A percentile compares a stretch with the other conserved stretches of the same genome.
phyloP scores from a whole-genome alignment of 1,139 yeast species.

The Geotrichum candidum region DNA sequence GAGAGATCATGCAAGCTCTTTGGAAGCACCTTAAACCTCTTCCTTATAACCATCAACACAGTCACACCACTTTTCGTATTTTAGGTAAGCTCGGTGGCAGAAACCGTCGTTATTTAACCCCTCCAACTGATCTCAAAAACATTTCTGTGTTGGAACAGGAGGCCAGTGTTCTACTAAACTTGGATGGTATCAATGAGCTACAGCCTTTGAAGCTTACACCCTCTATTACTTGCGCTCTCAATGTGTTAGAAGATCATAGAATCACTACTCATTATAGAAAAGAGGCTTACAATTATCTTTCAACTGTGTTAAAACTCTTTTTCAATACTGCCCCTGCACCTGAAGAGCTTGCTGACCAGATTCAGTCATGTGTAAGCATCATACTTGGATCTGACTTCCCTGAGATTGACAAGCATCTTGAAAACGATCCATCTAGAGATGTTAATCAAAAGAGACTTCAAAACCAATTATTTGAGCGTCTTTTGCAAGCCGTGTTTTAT shows the following conservation, averaged over 20 bases:
- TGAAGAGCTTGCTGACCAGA: slow-evolving; percentile 44
- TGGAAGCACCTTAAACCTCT: slow-evolving; percentile 90
- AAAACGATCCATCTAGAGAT: slow-evolving; percentile 35
- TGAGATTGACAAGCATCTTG: slow-evolving; percentile 29
- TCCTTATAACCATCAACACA: slow-evolving; percentile 85
- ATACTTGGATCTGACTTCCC: slow-evolving; percentile 45
- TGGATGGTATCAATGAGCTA: slow-evolving; percentile 59
- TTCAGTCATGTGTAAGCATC: slow-evolving; percentile 47
- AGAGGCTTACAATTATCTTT: slow-evolving; percentile 70
- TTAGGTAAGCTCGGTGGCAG: slow-evolving; percentile 95
- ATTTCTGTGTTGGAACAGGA: slow-evolving; percentile 61
- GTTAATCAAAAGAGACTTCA: slow-evolving; percentile 55
- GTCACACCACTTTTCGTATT: slow-evolving; percentile 89
- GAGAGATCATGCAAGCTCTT: slow-evolving; percentile 85
- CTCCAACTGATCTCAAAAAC: slow-evolving; percentile 58
- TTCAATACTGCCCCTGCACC: slow-evolving; percentile 64
- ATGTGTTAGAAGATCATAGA: slow-evolving; percentile 60
- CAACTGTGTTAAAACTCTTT: slow-evolving; percentile 61
- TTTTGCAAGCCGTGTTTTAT: slow-evolving; percentile 66
- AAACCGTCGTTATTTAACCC: slow-evolving; percentile 75
- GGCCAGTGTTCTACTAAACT: slow-evolving; percentile 57
- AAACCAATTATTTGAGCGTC: slow-evolving; percentile 45
- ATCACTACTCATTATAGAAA: slow-evolving; percentile 61
- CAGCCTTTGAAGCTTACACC: slow-evolving; percentile 76
- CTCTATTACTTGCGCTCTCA: slow-evolving; percentile 67